phyloP scores from a whole-genome alignment of 1,284 basidiomycete genomes.

The Coniferiporia sulphurascens region DNA sequence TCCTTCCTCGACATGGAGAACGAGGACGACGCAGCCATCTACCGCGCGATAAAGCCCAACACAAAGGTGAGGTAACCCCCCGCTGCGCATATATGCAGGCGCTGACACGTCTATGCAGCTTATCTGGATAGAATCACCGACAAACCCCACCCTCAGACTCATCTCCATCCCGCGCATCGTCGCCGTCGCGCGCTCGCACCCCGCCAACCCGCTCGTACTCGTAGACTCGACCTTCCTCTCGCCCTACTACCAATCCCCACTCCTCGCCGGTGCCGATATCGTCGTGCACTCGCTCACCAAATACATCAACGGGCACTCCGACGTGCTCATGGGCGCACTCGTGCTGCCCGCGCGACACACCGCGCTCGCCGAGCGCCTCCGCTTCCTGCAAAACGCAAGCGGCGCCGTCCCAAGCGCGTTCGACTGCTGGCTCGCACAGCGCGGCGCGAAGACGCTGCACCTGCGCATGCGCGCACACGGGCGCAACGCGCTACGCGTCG shows the following conservation, averaged over 20 bases:
- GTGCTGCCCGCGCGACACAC: conserved; percentile 61
- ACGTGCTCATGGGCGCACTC: conserved; percentile 84
- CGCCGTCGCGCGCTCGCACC: conserved; percentile 52
- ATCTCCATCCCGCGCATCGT: conserved; percentile 72
- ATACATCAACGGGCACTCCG: conserved; percentile 92
- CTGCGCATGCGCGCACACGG: conserved; percentile 88
- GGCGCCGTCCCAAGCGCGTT: conserved; percentile 86
- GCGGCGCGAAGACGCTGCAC: conserved; percentile 88
- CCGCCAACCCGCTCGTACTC: conserved; percentile 66
- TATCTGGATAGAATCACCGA: conserved; percentile 96
- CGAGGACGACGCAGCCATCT: conserved; percentile 59
- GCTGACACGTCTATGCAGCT: conserved; percentile 44
- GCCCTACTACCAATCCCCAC: conserved; percentile 87
- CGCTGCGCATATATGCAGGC: background rate
- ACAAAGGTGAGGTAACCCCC: conserved; percentile 62
- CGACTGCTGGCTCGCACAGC: conserved; percentile 89
- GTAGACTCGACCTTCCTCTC: conserved; percentile 93
- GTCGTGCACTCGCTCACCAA: conserved; percentile 83
- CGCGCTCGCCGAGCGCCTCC: conserved; percentile 48
- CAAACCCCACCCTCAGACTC: conserved; percentile 90
- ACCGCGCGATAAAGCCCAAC: conserved; percentile 64
- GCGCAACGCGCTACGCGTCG: conserved; percentile 75
- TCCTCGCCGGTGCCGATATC: conserved; percentile 81
- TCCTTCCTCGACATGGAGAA: conserved; percentile 85
- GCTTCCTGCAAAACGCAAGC: conserved; percentile 91